Percentiles rank a stretch among this genome's conserved stretches.
Evolutionary conservation across 208 protist species (phyloP).

Genomic region (Trichomonas tenax): DNA sequence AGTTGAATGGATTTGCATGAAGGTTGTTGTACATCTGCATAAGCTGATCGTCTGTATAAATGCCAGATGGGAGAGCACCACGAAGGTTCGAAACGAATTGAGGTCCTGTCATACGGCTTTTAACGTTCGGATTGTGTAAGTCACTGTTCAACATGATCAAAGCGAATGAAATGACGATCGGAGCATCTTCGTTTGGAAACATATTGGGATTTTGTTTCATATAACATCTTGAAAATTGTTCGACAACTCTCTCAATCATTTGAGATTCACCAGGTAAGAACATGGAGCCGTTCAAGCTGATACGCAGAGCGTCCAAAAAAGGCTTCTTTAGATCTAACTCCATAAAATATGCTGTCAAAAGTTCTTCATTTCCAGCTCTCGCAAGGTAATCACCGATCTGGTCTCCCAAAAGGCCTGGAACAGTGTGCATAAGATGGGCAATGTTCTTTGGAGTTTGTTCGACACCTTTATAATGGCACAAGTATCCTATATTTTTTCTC

Average conservation of each 20-base stretch:
- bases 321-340: not conserved
- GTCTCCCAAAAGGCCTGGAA: not conserved
- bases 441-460: not conserved
- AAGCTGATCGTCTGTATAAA: not conserved
- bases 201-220: conserved; percentile 21
- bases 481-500: not conserved
- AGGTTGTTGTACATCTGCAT: not conserved
- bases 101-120: conserved; percentile 37
- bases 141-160: conserved; percentile 32
- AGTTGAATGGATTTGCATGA: not conserved
- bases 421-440: not conserved
- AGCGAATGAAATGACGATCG: conserved; percentile 24
- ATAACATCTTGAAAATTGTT: conserved; percentile 27
- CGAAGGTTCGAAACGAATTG: conserved; percentile 35
- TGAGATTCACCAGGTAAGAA: conserved; percentile 27
- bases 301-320: conserved; percentile 23
- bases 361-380: not conserved
- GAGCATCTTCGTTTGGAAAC: not conserved
- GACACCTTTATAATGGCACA: not conserved
- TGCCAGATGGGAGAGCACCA: conserved; percentile 25
- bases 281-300: not conserved
- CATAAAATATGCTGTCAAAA: not conserved
- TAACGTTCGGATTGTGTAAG: conserved; percentile 28
- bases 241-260: conserved; percentile 27
- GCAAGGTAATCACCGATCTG: not conserved